Conservation (phyloP, 371 early-diverging fungal genomes). For the Mucor piriformis region DNA sequence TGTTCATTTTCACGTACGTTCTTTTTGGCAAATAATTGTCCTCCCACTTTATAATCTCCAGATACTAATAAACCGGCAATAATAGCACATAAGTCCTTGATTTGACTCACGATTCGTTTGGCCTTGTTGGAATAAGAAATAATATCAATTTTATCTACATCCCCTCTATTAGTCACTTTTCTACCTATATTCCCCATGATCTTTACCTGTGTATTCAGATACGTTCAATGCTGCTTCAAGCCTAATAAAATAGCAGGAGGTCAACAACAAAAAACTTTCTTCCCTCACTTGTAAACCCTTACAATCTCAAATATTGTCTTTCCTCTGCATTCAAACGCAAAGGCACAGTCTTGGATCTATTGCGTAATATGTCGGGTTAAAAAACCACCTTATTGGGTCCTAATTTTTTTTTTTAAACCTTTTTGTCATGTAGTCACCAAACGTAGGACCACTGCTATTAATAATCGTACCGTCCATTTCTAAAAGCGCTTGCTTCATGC, state of each 20-base stretch:
- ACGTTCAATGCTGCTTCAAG: conserved; percentile 94
- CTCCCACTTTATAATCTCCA: conserved; percentile 83
- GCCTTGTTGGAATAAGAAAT: conserved; percentile 81
- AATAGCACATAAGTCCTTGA: conserved; percentile 91
- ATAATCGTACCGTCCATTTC: conserved; percentile 53
- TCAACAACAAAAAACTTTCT: not conserved
- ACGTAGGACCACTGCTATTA: conserved; percentile 48
- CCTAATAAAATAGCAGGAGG: conserved; percentile 17
- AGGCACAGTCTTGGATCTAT: conserved; percentile 85
- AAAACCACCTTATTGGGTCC: no score
- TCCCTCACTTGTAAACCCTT: no score
- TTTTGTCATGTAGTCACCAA: conserved; percentile 79
- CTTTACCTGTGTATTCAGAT: conserved; percentile 61
- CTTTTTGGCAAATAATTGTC: conserved; percentile 80
- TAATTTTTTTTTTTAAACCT: conserved; percentile 24
- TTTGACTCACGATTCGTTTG: conserved; percentile 90
- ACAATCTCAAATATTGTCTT: conserved; percentile 85
- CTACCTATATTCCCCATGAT: not conserved
- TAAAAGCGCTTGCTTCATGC: conserved; percentile 32
- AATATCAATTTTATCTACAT: conserved; percentile 88
- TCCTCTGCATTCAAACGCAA: conserved; percentile 85
- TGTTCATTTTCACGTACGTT: conserved; percentile 81
- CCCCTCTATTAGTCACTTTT: not conserved
- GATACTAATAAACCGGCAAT: conserved; percentile 87
- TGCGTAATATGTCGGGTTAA: no score